A percentile compares a stretch with the other conserved stretches of the same genome.
Evolutionary conservation across 2,329 filamentous ascomycete species (phyloP).

Genomic region (Atkinsonella hypoxylon): DNA sequence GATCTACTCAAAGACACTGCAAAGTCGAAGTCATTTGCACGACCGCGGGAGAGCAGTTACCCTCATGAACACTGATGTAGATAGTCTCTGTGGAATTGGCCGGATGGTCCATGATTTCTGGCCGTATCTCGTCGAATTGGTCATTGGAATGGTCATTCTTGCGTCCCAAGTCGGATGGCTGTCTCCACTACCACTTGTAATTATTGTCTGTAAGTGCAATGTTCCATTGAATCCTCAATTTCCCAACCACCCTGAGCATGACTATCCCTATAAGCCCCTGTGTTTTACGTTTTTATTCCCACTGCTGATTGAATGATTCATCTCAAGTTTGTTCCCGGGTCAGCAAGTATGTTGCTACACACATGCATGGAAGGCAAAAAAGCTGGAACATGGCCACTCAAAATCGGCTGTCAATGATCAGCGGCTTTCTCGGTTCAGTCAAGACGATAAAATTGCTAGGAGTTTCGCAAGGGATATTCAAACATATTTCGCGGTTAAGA

Average conservation of each 20-base stretch:
- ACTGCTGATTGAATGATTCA: neutral
- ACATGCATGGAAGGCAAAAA: constrained; percentile 23
- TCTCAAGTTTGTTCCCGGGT: constrained; percentile 28
- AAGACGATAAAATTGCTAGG: constrained; percentile 30
- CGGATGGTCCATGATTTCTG: constrained; percentile 31
- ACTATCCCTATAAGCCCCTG: too few relatives aligned
- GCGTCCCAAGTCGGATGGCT: constrained; percentile 29
- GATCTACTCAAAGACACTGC: constrained; percentile 22
- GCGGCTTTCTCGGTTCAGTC: constrained; percentile 21
- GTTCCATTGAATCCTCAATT: too few relatives aligned
- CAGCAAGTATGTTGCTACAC: constrained; percentile 27
- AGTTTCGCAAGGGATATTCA: neutral
- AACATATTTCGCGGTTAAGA: constrained; percentile 16
- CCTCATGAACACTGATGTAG: constrained; percentile 29
- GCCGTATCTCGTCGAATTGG: constrained; percentile 28
- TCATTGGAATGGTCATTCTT: constrained; percentile 27
- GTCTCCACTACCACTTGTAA: constrained; percentile 25
- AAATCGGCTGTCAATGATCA: constrained; percentile 24
- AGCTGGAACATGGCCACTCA: constrained; percentile 30
- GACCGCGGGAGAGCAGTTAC: constrained; percentile 16
- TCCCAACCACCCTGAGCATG: too few relatives aligned
- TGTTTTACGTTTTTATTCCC: constrained; percentile 8
- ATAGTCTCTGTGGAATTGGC: constrained; percentile 18
- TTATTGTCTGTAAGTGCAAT: constrained; percentile 24
- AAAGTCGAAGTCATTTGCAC: neutral